Base-by-base conservation (phyloP, 2,329 filamentous ascomycete genomes). In the Sphaceloma murrayae region DNA sequence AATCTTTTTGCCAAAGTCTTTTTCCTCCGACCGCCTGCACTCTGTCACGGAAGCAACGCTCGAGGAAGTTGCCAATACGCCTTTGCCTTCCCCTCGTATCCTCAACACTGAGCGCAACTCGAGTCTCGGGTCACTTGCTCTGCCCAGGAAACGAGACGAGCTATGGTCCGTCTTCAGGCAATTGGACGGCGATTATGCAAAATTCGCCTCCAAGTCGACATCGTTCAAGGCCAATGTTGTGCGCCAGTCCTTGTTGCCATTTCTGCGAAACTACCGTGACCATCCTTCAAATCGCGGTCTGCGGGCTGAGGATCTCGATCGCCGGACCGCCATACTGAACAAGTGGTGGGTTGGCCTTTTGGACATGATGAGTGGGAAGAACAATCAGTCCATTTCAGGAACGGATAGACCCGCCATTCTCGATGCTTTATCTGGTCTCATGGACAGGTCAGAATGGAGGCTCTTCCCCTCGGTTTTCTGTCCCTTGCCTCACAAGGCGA, bases 381-480 rank as follows among this genome's bases (percentile, higher is more conserved):
- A 80, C 57, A 80, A 80, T 46, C 82, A 86, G 54, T 80, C 82
- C 2, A 79, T 94, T 10, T 79, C 85, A 1, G 85, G 85, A 8
- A 80, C 85, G n/a, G 88, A 94, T 56, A 73, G 86, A 22, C 85
- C 86, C 0, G 74, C 78, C 2, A 77, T 94, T 32, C 72, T 94
- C 22, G 87, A 94, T 57, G 82, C 78, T 4, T 73, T 84, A 16
- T 78, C 81, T 38, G 76, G 82, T 43, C 78, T 95, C 57, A 94
- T 94, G 87, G 82, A 82, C 62, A 76, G 88, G 34, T 78, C 82
- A 0, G 88, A 95, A 64, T 95, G 88, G 88, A 78, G 85, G 49
- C 71, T 82, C 43, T 74, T 79, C 18, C 82, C 82, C 0, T 78
- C 78, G 3, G 75, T 73, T 14, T 80, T 83, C 56, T 74, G 77